A percentile compares a stretch with the other conserved stretches of the same genome.
These are phyloP conservation scores for Marasmius sp. DNA, from an alignment of 1,284 basidiomycete genomes.

Conservation along the genomic window DNA sequence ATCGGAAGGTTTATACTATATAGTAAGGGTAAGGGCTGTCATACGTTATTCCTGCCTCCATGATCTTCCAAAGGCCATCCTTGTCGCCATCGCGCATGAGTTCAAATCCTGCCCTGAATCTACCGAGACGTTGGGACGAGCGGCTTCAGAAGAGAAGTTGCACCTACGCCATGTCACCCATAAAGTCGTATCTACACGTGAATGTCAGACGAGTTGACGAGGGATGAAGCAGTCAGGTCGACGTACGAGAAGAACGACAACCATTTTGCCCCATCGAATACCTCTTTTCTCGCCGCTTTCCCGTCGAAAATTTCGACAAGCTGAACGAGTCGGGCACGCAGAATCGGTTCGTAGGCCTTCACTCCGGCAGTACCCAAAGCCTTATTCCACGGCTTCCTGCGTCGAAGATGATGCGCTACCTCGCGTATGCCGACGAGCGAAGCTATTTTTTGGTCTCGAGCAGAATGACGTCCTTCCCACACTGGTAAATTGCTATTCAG, in stretches of 20 bases:
- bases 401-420: too few relatives aligned
- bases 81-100: conserved; percentile 11
- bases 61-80: conserved; percentile 5
- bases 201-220: too few relatives aligned
- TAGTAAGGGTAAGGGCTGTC: not conserved
- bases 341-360: not conserved
- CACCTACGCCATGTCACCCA: conserved; percentile 9
- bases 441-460: too few relatives aligned
- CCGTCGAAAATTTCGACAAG: not conserved
- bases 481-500: too few relatives aligned
- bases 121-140: not conserved
- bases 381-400: too few relatives aligned
- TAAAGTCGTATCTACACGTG: conserved; percentile 13
- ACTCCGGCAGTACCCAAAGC: too few relatives aligned
- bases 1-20: too few relatives aligned
- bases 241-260: not conserved
- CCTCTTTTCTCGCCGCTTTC: not conserved
- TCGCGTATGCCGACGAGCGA: too few relatives aligned
- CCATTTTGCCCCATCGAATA: not conserved
- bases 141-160: not conserved
- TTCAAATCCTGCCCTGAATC: conserved; percentile 15
- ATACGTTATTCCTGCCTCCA: conserved; percentile 7
- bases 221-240: too few relatives aligned
- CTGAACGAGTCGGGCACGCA: not conserved
- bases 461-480: too few relatives aligned